Evolutionary conservation across 208 protist genomes (phyloP).

Genomic region (Acanthamoeba lenticulata): DNA sequence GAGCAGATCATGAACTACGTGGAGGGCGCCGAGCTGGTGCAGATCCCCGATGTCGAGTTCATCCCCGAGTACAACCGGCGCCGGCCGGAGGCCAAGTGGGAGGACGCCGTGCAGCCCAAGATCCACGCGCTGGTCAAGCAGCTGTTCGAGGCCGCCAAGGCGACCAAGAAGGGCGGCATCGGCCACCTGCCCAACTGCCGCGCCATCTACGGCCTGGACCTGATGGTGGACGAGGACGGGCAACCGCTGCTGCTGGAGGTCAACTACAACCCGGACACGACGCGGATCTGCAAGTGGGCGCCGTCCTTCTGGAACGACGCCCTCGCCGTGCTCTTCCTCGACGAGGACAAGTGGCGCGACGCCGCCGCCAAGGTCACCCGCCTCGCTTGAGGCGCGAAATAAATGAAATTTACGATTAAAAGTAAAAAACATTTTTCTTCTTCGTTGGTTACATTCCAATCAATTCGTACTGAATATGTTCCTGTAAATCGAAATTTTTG

Average conservation of each 20-base stretch:
- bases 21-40: conserved; percentile 6
- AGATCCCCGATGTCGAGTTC: not conserved
- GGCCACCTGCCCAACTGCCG: conserved; percentile 17
- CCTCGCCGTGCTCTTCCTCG: conserved; percentile 23
- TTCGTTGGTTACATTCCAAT: too few species aligned
- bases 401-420: not conserved
- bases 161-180: not conserved
- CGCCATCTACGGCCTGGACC: conserved; percentile 1
- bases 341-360: conserved; percentile 37
- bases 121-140: conserved; percentile 6
- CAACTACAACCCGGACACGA: conserved; percentile 48
- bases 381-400: not conserved
- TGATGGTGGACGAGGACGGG: not conserved
- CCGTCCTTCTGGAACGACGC: conserved; percentile 55
- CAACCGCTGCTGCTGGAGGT: conserved; percentile 46
- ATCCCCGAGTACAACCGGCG: conserved; percentile 12
- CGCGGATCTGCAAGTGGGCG: conserved; percentile 56
- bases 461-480: too few species aligned
- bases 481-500: too few species aligned
- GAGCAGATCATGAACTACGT: conserved; percentile 51
- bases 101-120: conserved; percentile 58
- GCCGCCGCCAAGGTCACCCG: not conserved
- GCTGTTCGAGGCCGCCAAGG: conserved; percentile 25
- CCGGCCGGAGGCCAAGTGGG: not conserved
- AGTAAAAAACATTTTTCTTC: not conserved